Evolutionary conservation across 2,329 filamentous ascomycete genomes (phyloP), one percentile per base, ranked within the genome.

Genomic region (Pseudocercospora fuligena): DNA sequence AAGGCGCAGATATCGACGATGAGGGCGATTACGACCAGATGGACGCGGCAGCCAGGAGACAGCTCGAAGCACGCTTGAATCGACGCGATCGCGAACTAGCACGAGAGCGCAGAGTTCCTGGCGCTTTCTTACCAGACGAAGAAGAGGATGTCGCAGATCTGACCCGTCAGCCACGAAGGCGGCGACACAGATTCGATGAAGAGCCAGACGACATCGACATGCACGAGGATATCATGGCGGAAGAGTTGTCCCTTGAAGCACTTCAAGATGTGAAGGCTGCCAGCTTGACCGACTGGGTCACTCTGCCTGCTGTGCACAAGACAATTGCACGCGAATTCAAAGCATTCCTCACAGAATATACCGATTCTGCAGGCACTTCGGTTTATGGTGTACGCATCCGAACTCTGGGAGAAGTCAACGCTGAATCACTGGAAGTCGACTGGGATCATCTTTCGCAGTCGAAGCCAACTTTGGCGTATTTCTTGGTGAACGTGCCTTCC

Each of bases 291-390:
- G 95, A 99, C 71, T 99, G 96, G 96, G 91, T 99, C 49, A 90
- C 92, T 14, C 90, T 94, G 73, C 92, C 92, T 2, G 88, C 93
- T 14, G 95, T 99, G 12, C 92, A 97, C 80, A 88, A 92, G 73
- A 96, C 94, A 1, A 95, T 99, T 80, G 94, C 93, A 77, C 89
- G 94, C 75, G 95, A 99, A 80, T 99, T 99, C 87, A 97, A 97
- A 80, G 91, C 92, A 2, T 99, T 99, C 83, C 83, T 99, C 74
- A 98, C 95, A 11, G 94, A 97, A 74, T 98, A 96, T 79, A 97
- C 90, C 5, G 95, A 99, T 75, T 89, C 93, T 62, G 89, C 90
- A 70, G 94, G 93, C 63, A 90, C 89, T 4, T 99, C 95, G 0
- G 93, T 99, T 60, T 99, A 99, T 78, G 95, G 95, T 62, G 94